phyloP scores from a whole-genome alignment of 2,329 filamentous ascomycete species.

The Xylaria polymorpha region DNA sequence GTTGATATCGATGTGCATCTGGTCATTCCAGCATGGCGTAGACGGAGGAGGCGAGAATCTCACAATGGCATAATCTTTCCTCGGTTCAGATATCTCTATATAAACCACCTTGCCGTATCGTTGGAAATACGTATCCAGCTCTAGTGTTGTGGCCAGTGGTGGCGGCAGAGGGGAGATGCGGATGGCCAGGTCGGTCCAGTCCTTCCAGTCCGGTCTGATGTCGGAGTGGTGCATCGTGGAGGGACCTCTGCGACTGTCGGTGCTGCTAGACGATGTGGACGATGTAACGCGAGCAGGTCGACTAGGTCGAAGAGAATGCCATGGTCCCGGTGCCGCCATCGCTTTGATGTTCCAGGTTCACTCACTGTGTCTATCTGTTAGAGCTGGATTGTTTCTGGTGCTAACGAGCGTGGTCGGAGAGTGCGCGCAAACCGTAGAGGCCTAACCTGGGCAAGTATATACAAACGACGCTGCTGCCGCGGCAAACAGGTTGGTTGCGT shows the following conservation, averaged over 20 bases:
- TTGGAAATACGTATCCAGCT: constrained; percentile 40
- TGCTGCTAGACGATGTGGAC: not conserved
- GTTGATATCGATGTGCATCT: constrained; percentile 34
- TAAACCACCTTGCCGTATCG: constrained; percentile 36
- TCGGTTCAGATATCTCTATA: constrained; percentile 39
- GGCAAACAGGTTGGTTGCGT: not conserved
- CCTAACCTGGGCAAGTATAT: not conserved
- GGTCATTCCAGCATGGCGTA: constrained; percentile 38
- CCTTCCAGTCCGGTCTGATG: constrained; percentile 41
- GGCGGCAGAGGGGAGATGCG: constrained; percentile 37
- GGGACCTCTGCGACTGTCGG: not conserved
- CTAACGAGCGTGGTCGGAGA: not conserved
- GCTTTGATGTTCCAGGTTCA: not conserved
- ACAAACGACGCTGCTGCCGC: not conserved
- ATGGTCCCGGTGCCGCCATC: not conserved
- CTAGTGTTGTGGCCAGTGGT: constrained; percentile 28
- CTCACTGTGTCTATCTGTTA: not conserved
- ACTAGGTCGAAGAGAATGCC: not conserved
- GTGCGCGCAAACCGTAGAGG: too few species aligned
- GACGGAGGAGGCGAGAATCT: constrained; percentile 43
- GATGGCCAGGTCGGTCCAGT: constrained; percentile 40
- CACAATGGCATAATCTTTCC: constrained; percentile 31
- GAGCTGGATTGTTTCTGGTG: not conserved
- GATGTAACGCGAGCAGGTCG: not conserved
- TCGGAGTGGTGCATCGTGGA: constrained; percentile 12